Percentiles rank a stretch among this genome's conserved stretches.
Evolutionary conservation across 441 rosid genomes (phyloP).

Genomic region (Adansonia madagascariensis): DNA sequence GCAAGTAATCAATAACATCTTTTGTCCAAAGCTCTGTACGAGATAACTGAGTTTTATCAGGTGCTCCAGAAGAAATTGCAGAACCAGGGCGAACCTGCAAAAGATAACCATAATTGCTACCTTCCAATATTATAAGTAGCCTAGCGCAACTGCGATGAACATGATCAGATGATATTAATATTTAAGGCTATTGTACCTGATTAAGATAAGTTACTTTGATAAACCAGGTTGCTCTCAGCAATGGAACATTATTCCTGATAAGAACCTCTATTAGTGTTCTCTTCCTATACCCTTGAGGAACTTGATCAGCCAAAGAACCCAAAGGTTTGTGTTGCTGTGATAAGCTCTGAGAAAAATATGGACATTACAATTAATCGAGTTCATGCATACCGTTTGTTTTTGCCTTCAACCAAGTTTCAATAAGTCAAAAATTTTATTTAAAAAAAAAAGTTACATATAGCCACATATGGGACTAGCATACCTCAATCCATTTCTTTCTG

Average conservation of each 20-base stretch:
- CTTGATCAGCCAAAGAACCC: constrained; percentile 84
- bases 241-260: constrained; percentile 90
- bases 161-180: background rate
- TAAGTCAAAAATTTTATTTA: background rate
- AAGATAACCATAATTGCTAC: constrained; percentile 38
- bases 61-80: constrained; percentile 63
- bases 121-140: constrained; percentile 30
- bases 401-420: background rate
- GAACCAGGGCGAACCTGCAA: constrained; percentile 79
- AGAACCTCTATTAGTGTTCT: constrained; percentile 88
- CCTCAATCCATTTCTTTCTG: constrained; percentile 97
- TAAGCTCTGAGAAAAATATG: constrained; percentile 61
- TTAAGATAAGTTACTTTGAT: constrained; percentile 94
- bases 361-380: constrained; percentile 14
- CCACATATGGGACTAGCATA: constrained; percentile 28
- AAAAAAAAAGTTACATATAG: background rate
- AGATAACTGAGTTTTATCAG: constrained; percentile 72
- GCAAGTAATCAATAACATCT: constrained; percentile 92
- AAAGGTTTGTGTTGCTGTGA: constrained; percentile 90
- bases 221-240: constrained; percentile 97
- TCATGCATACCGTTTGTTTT: background rate
- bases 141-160: constrained; percentile 4
- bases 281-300: constrained; percentile 83
- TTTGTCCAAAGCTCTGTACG: constrained; percentile 97
- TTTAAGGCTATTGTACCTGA: constrained; percentile 61